Evolutionary conservation across 2,329 filamentous ascomycete species (phyloP).

Genomic region (Emmonsiellopsis sp.): DNA sequence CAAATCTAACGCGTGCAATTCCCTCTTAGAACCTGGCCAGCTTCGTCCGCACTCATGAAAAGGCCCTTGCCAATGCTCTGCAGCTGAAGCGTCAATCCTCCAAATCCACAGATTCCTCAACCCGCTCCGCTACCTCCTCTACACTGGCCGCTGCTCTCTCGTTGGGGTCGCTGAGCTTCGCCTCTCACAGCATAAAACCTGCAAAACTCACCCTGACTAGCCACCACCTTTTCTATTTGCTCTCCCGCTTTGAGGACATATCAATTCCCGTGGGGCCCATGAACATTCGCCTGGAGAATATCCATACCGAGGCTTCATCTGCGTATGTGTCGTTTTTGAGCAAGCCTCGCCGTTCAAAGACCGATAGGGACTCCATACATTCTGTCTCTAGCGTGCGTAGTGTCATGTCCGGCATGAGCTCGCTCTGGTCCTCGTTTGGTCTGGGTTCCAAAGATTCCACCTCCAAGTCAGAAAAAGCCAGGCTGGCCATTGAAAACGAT

Average conservation of each 20-base stretch:
- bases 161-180: conserved; percentile 73
- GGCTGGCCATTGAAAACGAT: conserved; percentile 74
- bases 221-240: conserved; percentile 92
- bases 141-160: conserved; percentile 76
- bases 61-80: conserved; percentile 89
- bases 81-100: conserved; percentile 66
- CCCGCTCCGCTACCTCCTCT: conserved; percentile 59
- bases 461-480: conserved; percentile 81
- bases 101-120: conserved; percentile 60
- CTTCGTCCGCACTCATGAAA: conserved; percentile 95
- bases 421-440: conserved; percentile 81
- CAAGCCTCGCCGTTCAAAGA: conserved; percentile 70
- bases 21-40: conserved; percentile 71
- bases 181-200: conserved; percentile 76
- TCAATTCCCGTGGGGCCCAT: conserved; percentile 86
- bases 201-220: conserved; percentile 87
- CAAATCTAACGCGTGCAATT: neutral
- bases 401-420: conserved; percentile 94
- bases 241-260: conserved; percentile 90
- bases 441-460: conserved; percentile 69
- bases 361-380: conserved; percentile 82
- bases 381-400: conserved; percentile 95
- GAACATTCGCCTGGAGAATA: conserved; percentile 90
- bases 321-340: conserved; percentile 92
- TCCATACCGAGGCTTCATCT: conserved; percentile 77